Conservation (phyloP, 805 yeast genomes). For the Yamadazyma sp. region DNA sequence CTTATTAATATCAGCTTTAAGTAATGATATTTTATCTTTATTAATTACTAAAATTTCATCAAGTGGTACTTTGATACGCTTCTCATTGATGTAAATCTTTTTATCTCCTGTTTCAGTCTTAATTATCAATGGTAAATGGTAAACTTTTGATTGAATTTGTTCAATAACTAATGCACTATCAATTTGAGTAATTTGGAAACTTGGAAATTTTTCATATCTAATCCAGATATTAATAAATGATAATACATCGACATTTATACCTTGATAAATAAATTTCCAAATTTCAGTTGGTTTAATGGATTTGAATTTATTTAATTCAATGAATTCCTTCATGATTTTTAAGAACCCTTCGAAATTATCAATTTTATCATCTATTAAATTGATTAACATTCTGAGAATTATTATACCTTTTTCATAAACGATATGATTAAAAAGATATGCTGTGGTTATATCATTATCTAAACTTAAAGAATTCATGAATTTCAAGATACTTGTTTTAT, state of each 20-base stretch:
- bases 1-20: conserved; percentile 12
- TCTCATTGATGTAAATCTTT: conserved; percentile 9
- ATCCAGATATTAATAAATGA: conserved; percentile 60
- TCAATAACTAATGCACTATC: conserved; percentile 19
- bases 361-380: conserved; percentile 10
- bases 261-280: conserved; percentile 44
- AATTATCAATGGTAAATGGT: conserved; percentile 57
- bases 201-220: conserved; percentile 57
- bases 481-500: conserved; percentile 20
- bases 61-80: conserved; percentile 6
- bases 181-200: conserved; percentile 25
- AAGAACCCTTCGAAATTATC: conserved; percentile 11
- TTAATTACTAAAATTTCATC: conserved; percentile 11
- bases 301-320: conserved; percentile 30
- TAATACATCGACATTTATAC: conserved; percentile 41
- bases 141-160: conserved; percentile 57
- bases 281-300: conserved; percentile 49
- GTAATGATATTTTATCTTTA: conserved; percentile 8
- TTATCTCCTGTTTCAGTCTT: conserved; percentile 20
- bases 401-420: conserved; percentile 62
- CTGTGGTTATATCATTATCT: conserved; percentile 17
- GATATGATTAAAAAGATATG: conserved; percentile 47
- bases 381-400: conserved; percentile 50
- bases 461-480: conserved; percentile 28
- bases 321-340: conserved; percentile 10